phyloP scores from a whole-genome alignment of 108 stramenopile genomes.

The Cyclotella choctawhatcheeana region DNA sequence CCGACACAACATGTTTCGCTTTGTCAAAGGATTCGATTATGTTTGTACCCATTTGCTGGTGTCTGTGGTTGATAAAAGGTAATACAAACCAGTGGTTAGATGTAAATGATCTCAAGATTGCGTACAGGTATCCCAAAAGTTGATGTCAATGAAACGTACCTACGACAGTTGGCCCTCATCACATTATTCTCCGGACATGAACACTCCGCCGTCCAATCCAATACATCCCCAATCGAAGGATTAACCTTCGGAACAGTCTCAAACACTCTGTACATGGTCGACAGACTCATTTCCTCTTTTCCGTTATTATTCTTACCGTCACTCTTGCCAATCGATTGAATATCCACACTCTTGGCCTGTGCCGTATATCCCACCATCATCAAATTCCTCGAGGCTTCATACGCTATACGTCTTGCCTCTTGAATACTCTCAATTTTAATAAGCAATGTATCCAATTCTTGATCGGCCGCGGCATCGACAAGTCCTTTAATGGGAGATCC shows the following conservation, averaged over 20 bases:
- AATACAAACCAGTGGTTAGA: too few relatives aligned
- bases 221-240: conserved; percentile 62
- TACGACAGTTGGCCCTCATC: conserved; percentile 67
- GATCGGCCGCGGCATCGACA: conserved; percentile 85
- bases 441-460: conserved; percentile 59
- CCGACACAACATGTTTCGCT: conserved; percentile 56
- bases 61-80: too few relatives aligned
- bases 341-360: conserved; percentile 67
- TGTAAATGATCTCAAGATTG: too few relatives aligned
- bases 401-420: conserved; percentile 76
- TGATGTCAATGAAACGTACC: too few relatives aligned
- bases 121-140: too few relatives aligned
- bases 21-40: conserved; percentile 78
- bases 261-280: conserved; percentile 19
- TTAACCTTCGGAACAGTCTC: conserved; percentile 31
- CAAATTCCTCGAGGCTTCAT: conserved; percentile 80
- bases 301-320: too few relatives aligned
- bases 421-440: conserved; percentile 70
- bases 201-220: conserved; percentile 79
- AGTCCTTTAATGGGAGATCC: conserved; percentile 88
- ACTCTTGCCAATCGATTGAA: conserved; percentile 39
- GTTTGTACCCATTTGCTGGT: conserved; percentile 77
- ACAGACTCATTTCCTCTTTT: conserved; percentile 28
- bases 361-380: conserved; percentile 90
- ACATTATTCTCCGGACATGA: conserved; percentile 89